Evolutionary conservation across 2,329 filamentous ascomycete species (phyloP).

Genomic region (Phaeophleospora eucalypticola): DNA sequence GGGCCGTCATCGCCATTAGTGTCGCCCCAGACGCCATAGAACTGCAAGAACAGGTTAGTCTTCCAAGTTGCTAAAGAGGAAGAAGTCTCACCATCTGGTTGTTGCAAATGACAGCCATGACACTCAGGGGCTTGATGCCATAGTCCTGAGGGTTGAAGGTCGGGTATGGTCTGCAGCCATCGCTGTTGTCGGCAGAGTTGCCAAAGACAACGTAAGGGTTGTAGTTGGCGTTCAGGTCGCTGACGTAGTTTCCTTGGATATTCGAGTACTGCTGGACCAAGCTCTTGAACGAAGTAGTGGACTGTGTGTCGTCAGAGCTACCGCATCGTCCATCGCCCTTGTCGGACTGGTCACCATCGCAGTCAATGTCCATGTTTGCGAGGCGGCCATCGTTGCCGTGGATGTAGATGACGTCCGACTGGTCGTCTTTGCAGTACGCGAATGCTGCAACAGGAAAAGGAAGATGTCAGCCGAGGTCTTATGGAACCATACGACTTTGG

Average conservation of each 20-base stretch:
- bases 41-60: slow-evolving; percentile 17
- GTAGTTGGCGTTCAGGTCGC: slow-evolving; percentile 49
- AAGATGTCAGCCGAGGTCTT: neutral
- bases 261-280: slow-evolving; percentile 8
- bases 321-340: slow-evolving; percentile 35
- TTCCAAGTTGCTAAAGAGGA: no score
- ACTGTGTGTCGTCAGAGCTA: slow-evolving; percentile 32
- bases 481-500: neutral
- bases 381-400: slow-evolving; percentile 41
- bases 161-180: neutral
- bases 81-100: slow-evolving; percentile 37
- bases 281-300: slow-evolving; percentile 38
- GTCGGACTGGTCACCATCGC: slow-evolving; percentile 49
- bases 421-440: slow-evolving; percentile 11
- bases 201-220: slow-evolving; percentile 55
- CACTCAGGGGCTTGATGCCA: slow-evolving; percentile 49
- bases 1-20: slow-evolving; percentile 55
- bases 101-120: slow-evolving; percentile 55
- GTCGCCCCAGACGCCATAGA: slow-evolving; percentile 60
- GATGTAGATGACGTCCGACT: slow-evolving; percentile 41
- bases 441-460: slow-evolving; percentile 1
- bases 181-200: slow-evolving; percentile 37
- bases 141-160: slow-evolving; percentile 21
- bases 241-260: slow-evolving; percentile 26
- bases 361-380: slow-evolving; percentile 58